phyloP scores from a whole-genome alignment of 345 rosid genomes.

The Hibiscus trionum region DNA sequence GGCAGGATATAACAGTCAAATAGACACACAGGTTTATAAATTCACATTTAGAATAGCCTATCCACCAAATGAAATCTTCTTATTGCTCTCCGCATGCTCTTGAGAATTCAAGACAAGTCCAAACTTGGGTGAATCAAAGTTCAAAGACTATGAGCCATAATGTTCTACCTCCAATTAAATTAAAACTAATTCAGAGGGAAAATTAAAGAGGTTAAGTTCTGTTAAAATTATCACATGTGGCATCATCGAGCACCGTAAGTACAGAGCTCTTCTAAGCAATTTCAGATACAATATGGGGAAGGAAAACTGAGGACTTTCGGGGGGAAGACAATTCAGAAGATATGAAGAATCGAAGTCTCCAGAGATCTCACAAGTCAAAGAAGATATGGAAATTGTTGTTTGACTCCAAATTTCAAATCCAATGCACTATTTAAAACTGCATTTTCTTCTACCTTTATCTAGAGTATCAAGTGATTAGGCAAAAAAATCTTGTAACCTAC shows the following conservation, averaged over 20 bases:
- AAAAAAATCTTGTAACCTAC: too few species aligned
- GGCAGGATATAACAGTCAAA: not conserved
- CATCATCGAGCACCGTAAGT: not conserved
- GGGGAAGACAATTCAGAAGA: not conserved
- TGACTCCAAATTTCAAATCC: not conserved
- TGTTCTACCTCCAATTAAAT: not conserved
- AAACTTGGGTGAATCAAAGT: not conserved
- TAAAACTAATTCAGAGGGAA: not conserved
- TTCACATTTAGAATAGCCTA: too few species aligned
- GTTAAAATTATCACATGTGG: too few species aligned
- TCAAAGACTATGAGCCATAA: not conserved
- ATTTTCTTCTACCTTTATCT: too few species aligned
- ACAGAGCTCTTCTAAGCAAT: not conserved
- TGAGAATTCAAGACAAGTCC: not conserved
- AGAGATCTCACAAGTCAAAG: not conserved
- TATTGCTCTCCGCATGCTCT: too few species aligned
- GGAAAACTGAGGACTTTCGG: not conserved
- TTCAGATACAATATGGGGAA: not conserved
- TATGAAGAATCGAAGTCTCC: not conserved
- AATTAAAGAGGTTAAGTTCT: not conserved
- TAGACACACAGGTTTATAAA: too few species aligned
- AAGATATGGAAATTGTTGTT: not conserved
- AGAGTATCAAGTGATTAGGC: too few species aligned
- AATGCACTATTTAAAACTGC: too few species aligned
- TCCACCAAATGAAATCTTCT: too few species aligned